phyloP scores from a whole-genome alignment of 352 stramenopile genomes.

The Globisporangium echinulatum region DNA sequence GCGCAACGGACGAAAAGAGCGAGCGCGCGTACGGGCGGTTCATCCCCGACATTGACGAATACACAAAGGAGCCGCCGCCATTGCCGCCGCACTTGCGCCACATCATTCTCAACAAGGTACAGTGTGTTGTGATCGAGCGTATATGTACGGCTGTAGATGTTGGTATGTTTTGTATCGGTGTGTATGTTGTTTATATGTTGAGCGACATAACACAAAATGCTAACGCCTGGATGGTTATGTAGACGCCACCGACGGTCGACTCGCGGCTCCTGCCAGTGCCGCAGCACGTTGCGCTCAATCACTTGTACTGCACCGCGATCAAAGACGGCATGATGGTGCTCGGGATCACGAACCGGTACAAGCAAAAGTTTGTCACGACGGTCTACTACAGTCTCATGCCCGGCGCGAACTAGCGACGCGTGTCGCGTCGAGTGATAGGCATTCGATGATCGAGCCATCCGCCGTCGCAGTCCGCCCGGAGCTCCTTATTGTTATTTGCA shows the following conservation, averaged over 20 bases:
- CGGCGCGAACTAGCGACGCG: constrained; percentile 48
- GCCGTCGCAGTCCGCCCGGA: no score
- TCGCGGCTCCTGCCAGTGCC: constrained; percentile 93
- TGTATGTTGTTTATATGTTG: background rate
- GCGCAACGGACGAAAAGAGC: constrained; percentile 50
- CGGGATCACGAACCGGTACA: constrained; percentile 96
- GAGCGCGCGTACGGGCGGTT: constrained; percentile 88
- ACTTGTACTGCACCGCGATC: constrained; percentile 99
- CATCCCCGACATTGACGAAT: constrained; percentile 98
- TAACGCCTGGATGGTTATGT: background rate
- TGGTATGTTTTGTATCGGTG: background rate
- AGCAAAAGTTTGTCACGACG: constrained; percentile 97
- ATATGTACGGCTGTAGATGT: constrained; percentile 5
- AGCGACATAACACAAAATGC: background rate
- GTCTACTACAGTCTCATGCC: constrained; percentile 96
- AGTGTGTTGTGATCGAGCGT: background rate
- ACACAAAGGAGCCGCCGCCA: constrained; percentile 98
- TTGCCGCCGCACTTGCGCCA: constrained; percentile 97
- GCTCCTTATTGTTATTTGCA: no score
- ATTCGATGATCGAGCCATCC: no score
- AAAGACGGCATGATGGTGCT: constrained; percentile 99
- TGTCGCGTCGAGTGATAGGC: no score
- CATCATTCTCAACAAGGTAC: constrained; percentile 99
- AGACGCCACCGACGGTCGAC: constrained; percentile 92
- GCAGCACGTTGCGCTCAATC: constrained; percentile 98